phyloP scores from a whole-genome alignment of 116 monocot genomes.

The Trichopus zeylanicus region DNA sequence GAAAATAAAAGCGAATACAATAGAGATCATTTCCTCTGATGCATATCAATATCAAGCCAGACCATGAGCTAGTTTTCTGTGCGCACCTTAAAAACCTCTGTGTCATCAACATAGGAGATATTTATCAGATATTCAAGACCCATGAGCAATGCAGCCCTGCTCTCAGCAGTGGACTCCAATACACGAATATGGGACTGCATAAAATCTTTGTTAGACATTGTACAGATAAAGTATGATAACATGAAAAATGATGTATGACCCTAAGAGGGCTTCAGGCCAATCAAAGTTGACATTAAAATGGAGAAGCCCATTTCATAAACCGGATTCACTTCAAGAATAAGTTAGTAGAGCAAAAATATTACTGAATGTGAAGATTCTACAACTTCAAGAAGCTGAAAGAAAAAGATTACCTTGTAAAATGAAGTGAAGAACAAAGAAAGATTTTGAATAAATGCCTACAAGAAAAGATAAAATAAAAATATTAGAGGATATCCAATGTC shows the following conservation, averaged over 20 bases:
- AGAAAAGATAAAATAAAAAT: conserved; percentile 1
- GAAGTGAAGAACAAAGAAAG: conserved; percentile 92
- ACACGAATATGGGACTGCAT: conserved; percentile 83
- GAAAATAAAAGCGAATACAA: not conserved
- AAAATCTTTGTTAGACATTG: not conserved
- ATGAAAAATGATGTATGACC: not conserved
- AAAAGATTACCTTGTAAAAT: conserved; percentile 72
- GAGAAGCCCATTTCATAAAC: not conserved
- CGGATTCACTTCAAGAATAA: not conserved
- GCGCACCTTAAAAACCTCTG: conserved; percentile 98
- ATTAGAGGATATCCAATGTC: not conserved
- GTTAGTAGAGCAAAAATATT: not conserved
- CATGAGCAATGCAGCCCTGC: conserved; percentile 50
- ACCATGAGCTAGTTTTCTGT: not conserved
- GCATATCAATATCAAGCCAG: not conserved
- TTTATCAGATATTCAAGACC: conserved; percentile 96
- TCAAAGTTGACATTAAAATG: not conserved
- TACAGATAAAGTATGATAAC: not conserved
- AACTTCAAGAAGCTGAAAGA: not conserved
- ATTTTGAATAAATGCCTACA: conserved; percentile 90
- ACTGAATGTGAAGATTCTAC: not conserved
- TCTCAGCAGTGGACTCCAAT: conserved; percentile 76
- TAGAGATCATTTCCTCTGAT: not conserved
- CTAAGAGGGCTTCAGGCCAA: not conserved
- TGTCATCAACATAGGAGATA: conserved; percentile 98